Base-by-base conservation (phyloP, 768 basidiomycete species). In the Hericium coralloides region DNA sequence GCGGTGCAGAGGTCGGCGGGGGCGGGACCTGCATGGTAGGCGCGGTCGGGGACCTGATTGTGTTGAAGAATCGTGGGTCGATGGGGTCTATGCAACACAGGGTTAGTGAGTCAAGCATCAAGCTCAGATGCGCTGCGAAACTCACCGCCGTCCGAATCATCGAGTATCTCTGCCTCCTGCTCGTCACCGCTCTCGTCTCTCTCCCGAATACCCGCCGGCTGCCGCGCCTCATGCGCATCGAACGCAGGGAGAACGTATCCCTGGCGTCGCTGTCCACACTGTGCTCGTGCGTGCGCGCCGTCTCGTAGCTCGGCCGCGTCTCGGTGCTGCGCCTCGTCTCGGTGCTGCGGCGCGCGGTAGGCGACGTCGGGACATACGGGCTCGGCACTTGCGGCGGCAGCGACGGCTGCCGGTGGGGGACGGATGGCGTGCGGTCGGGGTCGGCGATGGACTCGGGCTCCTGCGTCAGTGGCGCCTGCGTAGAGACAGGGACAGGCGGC, bases 11-110 rank as follows among this genome's bases (percentile, higher is more conserved):
- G 12, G 17, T 56, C 57, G n/a, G 58, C 31, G 53, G 50, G 6
- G 53, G 53, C 22, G 53, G 36, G 20, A 53, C 17, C 8, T 1
- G 50, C 8, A 59, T 55, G 14, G 58, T 4, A 18, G 22, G 6
- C 8, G 8, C 31, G 31, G 31, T 31, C 31, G 56, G 52, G 73
- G 74, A 65, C 73, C 76, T 64, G 37, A 60, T 55, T 4, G 81
- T 80, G 52, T 74, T 79, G 59, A 83, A 76, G 72, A 85, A 84
- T 7, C 67, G 62, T 18, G 86, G 86, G 64, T 87, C 85, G 37
- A 87, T 84, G 2, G 86, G 86, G 67, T 88, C 86, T 87, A 61
- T 8, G 15, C 53, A 38, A 20, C 49, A 26, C 31, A 56, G 17
- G 55, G 55, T 63, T 25, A 59, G n/a, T 36, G 7, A 31, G 26